Evolutionary conservation across 805 yeast species (phyloP), one percentile per base, ranked within the genome.

Genomic region (Millerozyma acaciae): DNA sequence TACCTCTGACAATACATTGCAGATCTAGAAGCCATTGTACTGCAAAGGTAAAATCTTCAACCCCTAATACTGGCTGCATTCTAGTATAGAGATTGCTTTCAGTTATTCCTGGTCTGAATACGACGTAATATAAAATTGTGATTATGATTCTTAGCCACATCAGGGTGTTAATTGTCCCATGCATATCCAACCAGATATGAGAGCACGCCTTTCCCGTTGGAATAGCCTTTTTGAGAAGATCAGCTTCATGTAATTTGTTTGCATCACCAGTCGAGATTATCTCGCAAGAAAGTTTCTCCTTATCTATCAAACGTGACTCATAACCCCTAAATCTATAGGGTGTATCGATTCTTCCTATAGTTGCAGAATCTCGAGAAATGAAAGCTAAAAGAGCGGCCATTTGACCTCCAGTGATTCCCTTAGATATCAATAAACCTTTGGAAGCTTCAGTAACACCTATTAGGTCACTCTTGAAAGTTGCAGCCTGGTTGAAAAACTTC

Each of bases 251-350:
- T 16, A 29, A 30, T 18, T 20, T 22, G 2, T 47, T 7, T 3
- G 17, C 12, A 14, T 21, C 18, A n/a, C 48, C 35, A 33, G 62
- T 58, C 15, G 71, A 51, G 15, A 75, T 66, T 16, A 78, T 76
- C 50, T 76, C 95, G 51, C 78, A 81, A 47, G 73, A 86, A 30
- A 75, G 70, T 52, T 68, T 79, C 26, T 70, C 76, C 42, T 80
- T 75, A 40, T 85, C 94, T 25, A 84, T 73, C 13, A 76, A 65
- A 40, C 96, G 71, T 1, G 96, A 83, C 24, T 81, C 82, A 51
- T 88, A 89, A 8, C 85, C 80, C 21, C 70, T 65, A 32, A 74
- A 66, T 10, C 62, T 67, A 37, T 75, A 67, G 7, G 70, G 57
- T 33, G 72, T 71, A 44, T 84, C 85, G 15, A 84, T 67, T 28